Conservation (phyloP, 2,329 filamentous ascomycete species). For the Graphium sp. region DNA sequence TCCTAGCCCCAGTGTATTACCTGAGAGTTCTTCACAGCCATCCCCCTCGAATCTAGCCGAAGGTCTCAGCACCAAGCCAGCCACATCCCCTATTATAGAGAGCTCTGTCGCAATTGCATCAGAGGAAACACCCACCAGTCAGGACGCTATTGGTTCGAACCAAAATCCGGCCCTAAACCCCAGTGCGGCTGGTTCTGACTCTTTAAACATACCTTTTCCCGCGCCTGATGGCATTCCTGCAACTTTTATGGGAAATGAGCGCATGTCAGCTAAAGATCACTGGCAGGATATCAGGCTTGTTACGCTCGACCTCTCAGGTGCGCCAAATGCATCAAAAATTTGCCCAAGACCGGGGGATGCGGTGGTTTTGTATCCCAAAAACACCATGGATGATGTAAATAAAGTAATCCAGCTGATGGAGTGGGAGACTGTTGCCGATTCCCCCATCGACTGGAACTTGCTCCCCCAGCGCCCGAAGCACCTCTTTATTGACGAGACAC, state of each 20-base stretch:
- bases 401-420: conserved; percentile 61
- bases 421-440: conserved; percentile 61
- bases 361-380: conserved; percentile 71
- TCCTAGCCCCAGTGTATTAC: no score
- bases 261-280: conserved; percentile 60
- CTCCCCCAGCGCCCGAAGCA: conserved; percentile 5
- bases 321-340: conserved; percentile 8
- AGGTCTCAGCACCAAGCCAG: no score
- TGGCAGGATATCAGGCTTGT: conserved; percentile 90
- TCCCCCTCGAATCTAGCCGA: no score
- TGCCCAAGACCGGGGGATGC: conserved; percentile 57
- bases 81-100: no score
- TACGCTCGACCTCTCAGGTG: conserved; percentile 30
- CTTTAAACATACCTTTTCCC: no score
- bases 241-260: conserved; percentile 44
- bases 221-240: conserved; percentile 40
- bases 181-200: no score
- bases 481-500: conserved; percentile 17
- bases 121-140: not conserved
- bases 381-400: conserved; percentile 68
- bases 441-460: conserved; percentile 35
- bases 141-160: no score
- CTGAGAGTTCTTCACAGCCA: no score
- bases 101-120: no score
- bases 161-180: conserved; percentile 4